Conservation (phyloP, 2,329 filamentous ascomycete species). For the Laburnicola sp. region DNA sequence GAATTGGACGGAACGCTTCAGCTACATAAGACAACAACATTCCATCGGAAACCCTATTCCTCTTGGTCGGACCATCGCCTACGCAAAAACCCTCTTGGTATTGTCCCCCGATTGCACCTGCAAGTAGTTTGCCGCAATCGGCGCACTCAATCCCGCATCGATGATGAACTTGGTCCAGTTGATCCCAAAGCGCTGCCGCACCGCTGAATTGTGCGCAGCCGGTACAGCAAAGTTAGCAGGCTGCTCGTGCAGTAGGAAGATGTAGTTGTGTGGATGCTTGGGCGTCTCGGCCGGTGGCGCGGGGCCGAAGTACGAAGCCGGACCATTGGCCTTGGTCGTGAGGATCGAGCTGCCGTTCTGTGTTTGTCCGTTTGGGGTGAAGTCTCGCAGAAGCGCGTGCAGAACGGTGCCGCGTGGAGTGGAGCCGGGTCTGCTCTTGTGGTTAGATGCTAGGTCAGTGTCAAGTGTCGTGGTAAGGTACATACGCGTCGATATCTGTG, state of each 20-base stretch:
- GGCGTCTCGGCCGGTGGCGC: conserved; percentile 34
- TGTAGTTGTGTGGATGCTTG: conserved; percentile 35
- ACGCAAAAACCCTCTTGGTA: conserved; percentile 16
- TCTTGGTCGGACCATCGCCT: neutral
- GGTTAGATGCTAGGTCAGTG: neutral
- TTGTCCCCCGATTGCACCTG: conserved; percentile 33
- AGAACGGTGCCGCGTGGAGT: conserved; percentile 27
- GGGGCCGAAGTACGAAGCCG: conserved; percentile 37
- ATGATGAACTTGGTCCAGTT: conserved; percentile 27
- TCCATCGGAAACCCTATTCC: neutral
- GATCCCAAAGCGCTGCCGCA: conserved; percentile 24
- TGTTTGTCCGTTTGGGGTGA: conserved; percentile 20
- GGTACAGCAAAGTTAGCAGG: conserved; percentile 32
- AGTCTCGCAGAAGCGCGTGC: conserved; percentile 37
- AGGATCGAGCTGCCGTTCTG: conserved; percentile 30
- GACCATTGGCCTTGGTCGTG: conserved; percentile 31
- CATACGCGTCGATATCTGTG: conserved; percentile 15
- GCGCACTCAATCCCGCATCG: conserved; percentile 26
- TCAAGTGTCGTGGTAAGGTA: conserved; percentile 12
- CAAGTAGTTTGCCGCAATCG: conserved; percentile 28
- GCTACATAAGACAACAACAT: neutral
- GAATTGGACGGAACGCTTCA: no score
- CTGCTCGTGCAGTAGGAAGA: conserved; percentile 36
- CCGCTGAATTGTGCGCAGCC: conserved; percentile 22
- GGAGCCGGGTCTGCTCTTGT: neutral